Percentiles rank a stretch among this genome's conserved stretches.
Evolutionary conservation across 2,329 filamentous ascomycete species (phyloP).

Genomic region (Nemania bipapillata): DNA sequence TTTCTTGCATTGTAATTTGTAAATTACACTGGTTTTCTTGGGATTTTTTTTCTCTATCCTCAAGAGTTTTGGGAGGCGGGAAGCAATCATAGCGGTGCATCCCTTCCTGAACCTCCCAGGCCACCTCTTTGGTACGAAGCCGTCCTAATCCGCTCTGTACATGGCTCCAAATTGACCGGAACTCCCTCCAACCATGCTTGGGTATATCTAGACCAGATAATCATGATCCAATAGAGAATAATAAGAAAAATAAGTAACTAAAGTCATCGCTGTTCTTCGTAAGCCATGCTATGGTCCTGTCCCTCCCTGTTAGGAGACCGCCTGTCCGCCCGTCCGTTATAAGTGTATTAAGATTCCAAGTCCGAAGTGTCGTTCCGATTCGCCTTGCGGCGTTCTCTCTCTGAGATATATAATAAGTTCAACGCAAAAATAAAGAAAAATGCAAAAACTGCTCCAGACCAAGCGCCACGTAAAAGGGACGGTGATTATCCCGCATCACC

Average conservation of each 20-base stretch:
- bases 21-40: slow-evolving; percentile 41
- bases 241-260: slow-evolving; percentile 27
- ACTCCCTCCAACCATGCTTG: slow-evolving; percentile 46
- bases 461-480: slow-evolving; percentile 47
- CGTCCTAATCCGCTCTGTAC: slow-evolving; percentile 43
- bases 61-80: slow-evolving; percentile 44
- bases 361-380: slow-evolving; percentile 50
- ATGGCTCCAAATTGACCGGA: slow-evolving; percentile 37
- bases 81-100: slow-evolving; percentile 49
- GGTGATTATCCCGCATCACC: slow-evolving; percentile 55
- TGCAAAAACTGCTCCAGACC: slow-evolving; percentile 40
- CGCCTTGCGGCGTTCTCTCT: slow-evolving; percentile 52
- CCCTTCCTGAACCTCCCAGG: slow-evolving; percentile 38
- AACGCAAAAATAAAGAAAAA: slow-evolving; percentile 42
- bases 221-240: slow-evolving; percentile 25
- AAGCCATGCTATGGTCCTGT: slow-evolving; percentile 48
- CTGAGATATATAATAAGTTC: slow-evolving; percentile 46
- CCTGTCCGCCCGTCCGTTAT: slow-evolving; percentile 44
- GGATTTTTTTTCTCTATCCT: slow-evolving; percentile 39
- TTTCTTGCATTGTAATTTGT: slow-evolving; percentile 34
- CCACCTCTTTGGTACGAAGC: slow-evolving; percentile 18
- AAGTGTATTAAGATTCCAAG: slow-evolving; percentile 45
- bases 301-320: slow-evolving; percentile 40
- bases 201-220: slow-evolving; percentile 48
- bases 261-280: slow-evolving; percentile 48